phyloP scores from a whole-genome alignment of 495 filamentous ascomycete species.

The Aspergillus campestris region DNA sequence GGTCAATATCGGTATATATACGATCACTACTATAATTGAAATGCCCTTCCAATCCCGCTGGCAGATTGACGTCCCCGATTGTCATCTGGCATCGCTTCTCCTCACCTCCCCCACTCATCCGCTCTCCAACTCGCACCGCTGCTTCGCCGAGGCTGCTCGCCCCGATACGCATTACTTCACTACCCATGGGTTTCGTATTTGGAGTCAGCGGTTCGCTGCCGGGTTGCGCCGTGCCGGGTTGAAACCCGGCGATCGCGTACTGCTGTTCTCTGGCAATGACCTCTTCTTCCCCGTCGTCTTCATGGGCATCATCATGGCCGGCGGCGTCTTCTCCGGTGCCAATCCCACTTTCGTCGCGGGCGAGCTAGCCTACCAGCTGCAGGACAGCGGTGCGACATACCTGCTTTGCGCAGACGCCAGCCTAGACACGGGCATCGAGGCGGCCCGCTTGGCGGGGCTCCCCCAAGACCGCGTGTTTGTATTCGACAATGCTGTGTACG shows the following conservation, averaged over 20 bases:
- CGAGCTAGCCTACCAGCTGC: slow-evolving; percentile 68
- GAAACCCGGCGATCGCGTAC: slow-evolving; percentile 58
- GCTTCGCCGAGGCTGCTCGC: slow-evolving; percentile 46
- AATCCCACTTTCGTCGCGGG: slow-evolving; percentile 65
- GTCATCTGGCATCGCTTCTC: slow-evolving; percentile 42
- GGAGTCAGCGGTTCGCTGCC: slow-evolving; percentile 61
- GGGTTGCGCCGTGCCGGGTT: slow-evolving; percentile 61
- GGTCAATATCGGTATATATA: too few species aligned
- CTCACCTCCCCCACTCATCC: slow-evolving; percentile 38
- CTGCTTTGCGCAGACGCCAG: slow-evolving; percentile 47
- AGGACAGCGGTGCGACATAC: slow-evolving; percentile 58
- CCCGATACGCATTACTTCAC: slow-evolving; percentile 51
- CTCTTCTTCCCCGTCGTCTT: slow-evolving; percentile 67
- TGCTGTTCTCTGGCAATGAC: slow-evolving; percentile 64
- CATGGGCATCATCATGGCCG: slow-evolving; percentile 66
- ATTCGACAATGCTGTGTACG: slow-evolving; percentile 39
- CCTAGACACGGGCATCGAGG: slow-evolving; percentile 36
- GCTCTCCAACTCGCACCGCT: slow-evolving; percentile 33
- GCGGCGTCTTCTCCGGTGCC: slow-evolving; percentile 71
- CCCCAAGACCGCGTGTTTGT: slow-evolving; percentile 35
- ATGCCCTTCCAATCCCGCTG: slow-evolving; percentile 49
- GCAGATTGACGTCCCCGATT: slow-evolving; percentile 37
- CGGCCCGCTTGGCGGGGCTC: slow-evolving; percentile 33
- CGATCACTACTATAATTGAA: slow-evolving; percentile 2
- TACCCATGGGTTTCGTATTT: slow-evolving; percentile 52